Evolutionary conservation across 768 basidiomycete genomes (phyloP).

Genomic region (Pholiota microspora): DNA sequence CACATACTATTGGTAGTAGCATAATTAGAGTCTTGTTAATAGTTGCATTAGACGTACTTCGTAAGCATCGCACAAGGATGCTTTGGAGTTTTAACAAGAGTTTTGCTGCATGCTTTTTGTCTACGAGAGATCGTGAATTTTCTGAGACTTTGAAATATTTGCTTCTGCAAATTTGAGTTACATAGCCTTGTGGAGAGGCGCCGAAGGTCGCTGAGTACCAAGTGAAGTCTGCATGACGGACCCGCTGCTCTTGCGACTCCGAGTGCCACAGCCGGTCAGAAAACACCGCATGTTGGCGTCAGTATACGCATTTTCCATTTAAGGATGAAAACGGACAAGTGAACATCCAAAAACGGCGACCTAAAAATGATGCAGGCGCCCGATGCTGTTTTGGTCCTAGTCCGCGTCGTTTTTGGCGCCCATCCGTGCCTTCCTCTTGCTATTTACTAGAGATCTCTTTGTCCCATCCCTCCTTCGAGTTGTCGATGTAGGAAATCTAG

Average conservation of each 20-base stretch:
- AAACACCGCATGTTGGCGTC: background rate
- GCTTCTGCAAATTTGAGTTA: too few species aligned
- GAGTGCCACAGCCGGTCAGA: background rate
- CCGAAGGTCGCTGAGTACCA: too few species aligned
- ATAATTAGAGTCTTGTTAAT: background rate
- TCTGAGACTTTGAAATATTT: too few species aligned
- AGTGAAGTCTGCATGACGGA: too few species aligned
- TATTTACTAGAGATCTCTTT: background rate
- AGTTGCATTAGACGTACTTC: background rate
- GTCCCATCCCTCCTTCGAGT: too few species aligned
- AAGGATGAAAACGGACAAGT: too few species aligned
- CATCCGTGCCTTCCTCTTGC: background rate
- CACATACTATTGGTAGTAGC: background rate
- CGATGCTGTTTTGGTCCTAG: background rate
- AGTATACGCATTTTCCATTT: too few species aligned
- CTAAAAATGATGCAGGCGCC: background rate
- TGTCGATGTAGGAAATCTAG: background rate
- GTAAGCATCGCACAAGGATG: background rate
- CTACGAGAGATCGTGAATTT: too few species aligned
- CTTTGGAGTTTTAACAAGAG: too few species aligned
- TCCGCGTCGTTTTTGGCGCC: background rate
- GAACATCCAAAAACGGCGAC: background rate
- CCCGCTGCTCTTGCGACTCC: background rate
- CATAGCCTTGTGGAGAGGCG: too few species aligned
- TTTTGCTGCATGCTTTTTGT: background rate